These are phyloP conservation scores for Theileria equi DNA, from an alignment of 169 alveolate species.

Conservation along the genomic window DNA sequence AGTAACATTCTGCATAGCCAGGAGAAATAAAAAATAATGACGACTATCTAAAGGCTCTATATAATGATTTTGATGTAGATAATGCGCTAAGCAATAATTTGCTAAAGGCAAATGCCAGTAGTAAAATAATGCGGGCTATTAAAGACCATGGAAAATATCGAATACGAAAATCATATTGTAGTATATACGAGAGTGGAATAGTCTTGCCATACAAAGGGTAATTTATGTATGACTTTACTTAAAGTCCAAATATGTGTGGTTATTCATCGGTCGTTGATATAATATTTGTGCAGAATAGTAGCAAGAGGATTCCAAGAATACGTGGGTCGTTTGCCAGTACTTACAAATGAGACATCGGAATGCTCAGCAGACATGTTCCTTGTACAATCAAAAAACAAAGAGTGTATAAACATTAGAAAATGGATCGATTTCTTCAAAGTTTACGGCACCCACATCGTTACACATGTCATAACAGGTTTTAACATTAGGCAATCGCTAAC, in stretches of 20 bases:
- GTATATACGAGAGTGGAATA: conserved; percentile 53
- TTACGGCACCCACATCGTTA: conserved; percentile 72
- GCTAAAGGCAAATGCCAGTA: conserved; percentile 24
- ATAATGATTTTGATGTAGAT: conserved; percentile 47
- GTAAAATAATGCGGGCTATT: neutral
- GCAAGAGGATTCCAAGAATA: conserved; percentile 13
- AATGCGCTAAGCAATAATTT: conserved; percentile 38
- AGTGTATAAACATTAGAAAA: conserved; percentile 41
- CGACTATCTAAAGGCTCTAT: conserved; percentile 42
- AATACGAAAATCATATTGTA: conserved; percentile 44
- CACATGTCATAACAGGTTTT: conserved; percentile 33
- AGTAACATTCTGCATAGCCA: neutral
- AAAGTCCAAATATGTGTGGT: neutral
- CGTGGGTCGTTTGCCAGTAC: conserved; percentile 22
- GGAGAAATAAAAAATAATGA: conserved; percentile 12
- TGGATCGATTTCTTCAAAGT: conserved; percentile 71
- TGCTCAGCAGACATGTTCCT: conserved; percentile 52
- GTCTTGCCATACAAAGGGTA: conserved; percentile 56
- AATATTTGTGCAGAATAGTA: conserved; percentile 1
- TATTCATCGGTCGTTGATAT: neutral
- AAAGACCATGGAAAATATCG: conserved; percentile 3
- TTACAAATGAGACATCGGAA: neutral
- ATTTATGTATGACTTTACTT: neutral
- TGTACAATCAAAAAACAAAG: conserved; percentile 7
- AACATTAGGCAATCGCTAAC: neutral